Evolutionary conservation across 371 early-diverging fungal genomes (phyloP).

Genomic region (Dichotomocladium elegans): DNA sequence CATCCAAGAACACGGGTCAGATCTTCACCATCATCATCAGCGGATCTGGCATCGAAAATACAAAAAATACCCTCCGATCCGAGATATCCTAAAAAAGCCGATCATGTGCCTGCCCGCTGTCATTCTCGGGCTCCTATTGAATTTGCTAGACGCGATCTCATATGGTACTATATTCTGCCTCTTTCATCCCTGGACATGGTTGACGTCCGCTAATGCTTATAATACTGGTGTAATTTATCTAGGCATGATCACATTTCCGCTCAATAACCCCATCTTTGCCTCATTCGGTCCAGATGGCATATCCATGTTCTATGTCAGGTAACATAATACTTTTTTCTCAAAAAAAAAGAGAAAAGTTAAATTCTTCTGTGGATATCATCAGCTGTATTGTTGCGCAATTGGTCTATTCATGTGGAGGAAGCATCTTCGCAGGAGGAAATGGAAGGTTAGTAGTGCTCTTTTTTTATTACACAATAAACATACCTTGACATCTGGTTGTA

Average conservation of each 20-base stretch:
- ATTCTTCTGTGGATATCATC: background rate
- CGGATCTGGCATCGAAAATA: background rate
- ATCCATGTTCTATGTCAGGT: slow-evolving; percentile 89
- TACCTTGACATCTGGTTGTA: background rate
- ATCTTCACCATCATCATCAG: background rate
- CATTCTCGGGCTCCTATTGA: slow-evolving; percentile 82
- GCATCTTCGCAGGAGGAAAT: slow-evolving; percentile 87
- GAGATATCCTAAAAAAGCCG: too few species aligned
- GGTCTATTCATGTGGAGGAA: slow-evolving; percentile 80
- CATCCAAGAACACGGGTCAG: background rate
- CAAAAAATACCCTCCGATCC: too few species aligned
- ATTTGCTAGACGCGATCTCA: slow-evolving; percentile 88
- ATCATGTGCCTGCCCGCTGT: slow-evolving; percentile 70
- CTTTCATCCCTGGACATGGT: too few species aligned
- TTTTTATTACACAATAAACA: slow-evolving; percentile 3
- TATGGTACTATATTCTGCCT: slow-evolving; percentile 53
- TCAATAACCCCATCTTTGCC: slow-evolving; percentile 70
- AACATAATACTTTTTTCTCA: slow-evolving; percentile 10
- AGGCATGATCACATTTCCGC: slow-evolving; percentile 92
- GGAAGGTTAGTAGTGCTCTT: too few species aligned
- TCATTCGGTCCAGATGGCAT: slow-evolving; percentile 88
- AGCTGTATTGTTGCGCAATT: slow-evolving; percentile 84
- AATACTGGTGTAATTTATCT: slow-evolving; percentile 3
- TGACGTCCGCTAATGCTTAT: too few species aligned
- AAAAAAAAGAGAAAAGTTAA: background rate